A percentile compares a stretch with the other conserved stretches of the same genome.
Evolutionary conservation across 495 filamentous ascomycete genomes (phyloP).

Genomic region (Aspergillus taichungensis): DNA sequence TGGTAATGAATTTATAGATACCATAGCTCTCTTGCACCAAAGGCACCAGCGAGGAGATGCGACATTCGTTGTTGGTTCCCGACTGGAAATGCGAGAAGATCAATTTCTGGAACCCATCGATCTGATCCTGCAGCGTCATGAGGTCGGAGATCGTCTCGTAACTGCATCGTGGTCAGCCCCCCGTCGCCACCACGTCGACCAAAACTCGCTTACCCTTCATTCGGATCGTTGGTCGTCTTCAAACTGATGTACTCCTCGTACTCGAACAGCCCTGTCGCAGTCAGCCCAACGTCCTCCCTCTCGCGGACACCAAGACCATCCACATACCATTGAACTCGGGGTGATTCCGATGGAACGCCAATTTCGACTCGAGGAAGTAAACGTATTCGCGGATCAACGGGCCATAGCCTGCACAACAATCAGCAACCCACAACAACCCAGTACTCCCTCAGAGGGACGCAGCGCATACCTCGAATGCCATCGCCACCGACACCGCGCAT

Average conservation of each 20-base stretch:
- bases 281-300: slow-evolving; percentile 7
- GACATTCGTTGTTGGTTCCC: slow-evolving; percentile 88
- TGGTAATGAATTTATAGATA: slow-evolving; percentile 93
- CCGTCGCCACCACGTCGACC: background rate
- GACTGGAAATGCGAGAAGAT: slow-evolving; percentile 93
- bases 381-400: slow-evolving; percentile 93
- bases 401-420: slow-evolving; percentile 59
- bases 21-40: slow-evolving; percentile 97
- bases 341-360: slow-evolving; percentile 90
- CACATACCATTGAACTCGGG: slow-evolving; percentile 88
- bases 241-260: slow-evolving; percentile 98
- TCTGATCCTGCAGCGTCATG: slow-evolving; percentile 95
- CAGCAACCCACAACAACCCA: slow-evolving; percentile 1
- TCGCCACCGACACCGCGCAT: slow-evolving; percentile 77
- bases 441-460: background rate
- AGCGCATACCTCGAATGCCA: slow-evolving; percentile 60
- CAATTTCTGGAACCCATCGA: slow-evolving; percentile 95
- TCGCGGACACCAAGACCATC: slow-evolving; percentile 2
- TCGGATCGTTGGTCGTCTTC: slow-evolving; percentile 96
- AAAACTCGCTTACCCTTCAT: slow-evolving; percentile 58
- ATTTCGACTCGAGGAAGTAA: slow-evolving; percentile 83
- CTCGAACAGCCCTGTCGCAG: slow-evolving; percentile 64
- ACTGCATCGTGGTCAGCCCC: slow-evolving; percentile 27
- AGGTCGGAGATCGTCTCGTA: slow-evolving; percentile 96
- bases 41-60: slow-evolving; percentile 87